Evolutionary conservation across 2,329 filamentous ascomycete genomes (phyloP).

Genomic region (Ceratocystis albifundus): DNA sequence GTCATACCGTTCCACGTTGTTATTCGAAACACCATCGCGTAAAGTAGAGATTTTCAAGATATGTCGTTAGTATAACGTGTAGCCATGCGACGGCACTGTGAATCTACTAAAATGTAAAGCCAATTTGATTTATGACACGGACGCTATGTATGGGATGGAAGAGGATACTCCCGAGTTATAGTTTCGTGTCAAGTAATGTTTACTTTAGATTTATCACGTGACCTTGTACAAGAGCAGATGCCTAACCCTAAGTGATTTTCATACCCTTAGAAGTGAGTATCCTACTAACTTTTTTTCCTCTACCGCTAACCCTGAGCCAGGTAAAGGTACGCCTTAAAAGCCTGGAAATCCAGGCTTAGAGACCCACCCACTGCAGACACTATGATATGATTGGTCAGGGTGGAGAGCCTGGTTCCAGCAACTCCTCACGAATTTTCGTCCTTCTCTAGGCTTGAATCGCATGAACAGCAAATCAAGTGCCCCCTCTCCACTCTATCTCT

Average conservation of each 20-base stretch:
- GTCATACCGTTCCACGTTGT: conserved; percentile 72
- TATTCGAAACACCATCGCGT: conserved; percentile 59
- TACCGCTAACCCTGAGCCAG: neutral
- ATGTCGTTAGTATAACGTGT: no score
- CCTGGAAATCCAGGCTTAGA: conserved; percentile 10
- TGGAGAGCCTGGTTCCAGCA: neutral
- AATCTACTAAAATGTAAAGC: no score
- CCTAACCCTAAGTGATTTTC: neutral
- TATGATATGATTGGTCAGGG: conserved; percentile 5
- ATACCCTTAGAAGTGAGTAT: neutral
- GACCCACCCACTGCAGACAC: neutral
- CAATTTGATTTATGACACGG: no score
- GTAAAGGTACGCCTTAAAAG: neutral
- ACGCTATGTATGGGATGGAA: no score
- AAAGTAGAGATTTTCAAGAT: no score
- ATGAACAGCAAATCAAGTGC: neutral
- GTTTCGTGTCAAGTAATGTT: no score
- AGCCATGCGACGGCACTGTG: no score
- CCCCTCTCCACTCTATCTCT: conserved; percentile 17
- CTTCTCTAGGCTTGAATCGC: neutral
- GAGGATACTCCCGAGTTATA: no score
- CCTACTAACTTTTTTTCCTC: neutral
- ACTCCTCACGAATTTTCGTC: conserved; percentile 14
- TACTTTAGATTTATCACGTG: no score
- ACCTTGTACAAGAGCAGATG: no score